These are phyloP conservation scores for Pezizomycotina sp. DNA, from an alignment of 2,329 filamentous ascomycete species.

Conservation along the genomic window DNA sequence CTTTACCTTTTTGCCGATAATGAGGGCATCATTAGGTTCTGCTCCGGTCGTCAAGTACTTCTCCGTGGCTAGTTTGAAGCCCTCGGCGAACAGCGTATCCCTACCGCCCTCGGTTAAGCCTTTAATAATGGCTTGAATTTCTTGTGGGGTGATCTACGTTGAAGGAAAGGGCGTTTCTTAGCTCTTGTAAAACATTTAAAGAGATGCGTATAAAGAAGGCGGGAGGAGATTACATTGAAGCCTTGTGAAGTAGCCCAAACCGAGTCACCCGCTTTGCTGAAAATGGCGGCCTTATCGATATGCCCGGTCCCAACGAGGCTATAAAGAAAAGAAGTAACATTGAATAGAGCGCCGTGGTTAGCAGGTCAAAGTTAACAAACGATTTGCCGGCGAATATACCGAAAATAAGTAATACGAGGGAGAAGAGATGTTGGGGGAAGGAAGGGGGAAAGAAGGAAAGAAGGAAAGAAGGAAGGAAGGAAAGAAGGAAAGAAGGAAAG, in stretches of 20 bases:
- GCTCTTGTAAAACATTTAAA: neutral
- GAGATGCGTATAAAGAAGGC: conserved; percentile 11
- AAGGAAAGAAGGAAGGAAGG: neutral
- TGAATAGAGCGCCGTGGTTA: conserved; percentile 19
- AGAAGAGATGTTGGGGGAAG: conserved; percentile 25
- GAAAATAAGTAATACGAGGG: neutral
- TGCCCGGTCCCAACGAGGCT: conserved; percentile 68
- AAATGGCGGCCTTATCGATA: conserved; percentile 70
- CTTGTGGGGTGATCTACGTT: conserved; percentile 27
- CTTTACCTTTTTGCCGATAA: neutral
- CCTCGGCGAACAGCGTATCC: conserved; percentile 25
- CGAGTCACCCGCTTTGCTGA: conserved; percentile 64
- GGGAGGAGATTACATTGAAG: conserved; percentile 48
- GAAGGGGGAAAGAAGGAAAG: neutral
- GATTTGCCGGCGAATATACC: neutral
- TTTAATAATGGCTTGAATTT: conserved; percentile 42
- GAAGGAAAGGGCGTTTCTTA: neutral
- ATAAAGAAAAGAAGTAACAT: too few relatives aligned
- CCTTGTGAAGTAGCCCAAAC: conserved; percentile 55
- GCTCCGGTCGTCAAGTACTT: conserved; percentile 52
- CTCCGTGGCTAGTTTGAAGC: neutral
- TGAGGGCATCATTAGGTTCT: neutral
- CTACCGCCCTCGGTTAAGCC: conserved; percentile 35
- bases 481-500: neutral
- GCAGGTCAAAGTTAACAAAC: neutral